Evolutionary conservation across 805 yeast genomes (phyloP), one percentile per base, ranked within the genome.

Genomic region (Limtongia smithiae): DNA sequence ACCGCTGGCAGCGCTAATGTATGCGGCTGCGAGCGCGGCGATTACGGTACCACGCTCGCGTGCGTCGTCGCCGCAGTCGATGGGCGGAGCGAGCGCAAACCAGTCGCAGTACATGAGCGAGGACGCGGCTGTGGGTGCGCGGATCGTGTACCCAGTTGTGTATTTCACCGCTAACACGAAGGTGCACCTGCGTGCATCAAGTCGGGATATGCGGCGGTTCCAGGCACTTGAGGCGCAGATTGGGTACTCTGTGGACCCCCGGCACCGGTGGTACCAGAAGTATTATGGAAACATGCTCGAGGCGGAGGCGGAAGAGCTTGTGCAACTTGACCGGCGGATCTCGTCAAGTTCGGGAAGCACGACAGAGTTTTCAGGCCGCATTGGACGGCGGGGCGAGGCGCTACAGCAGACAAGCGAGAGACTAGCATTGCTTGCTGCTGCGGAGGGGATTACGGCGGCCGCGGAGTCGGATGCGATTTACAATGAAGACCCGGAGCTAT

Each of bases 161-260:
- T 18, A 21, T n/a, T 39, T 27, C 25, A 20, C 37, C 7, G 20
- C 34, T 18, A 34, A 46, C 22, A 48, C 48, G 11, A 45, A 46
- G 21, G 37, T 20, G 15, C 46, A 27, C 2, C 25, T 50, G 32
- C 41, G 33, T 22, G 55, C 57, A 6, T 50, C 55, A 14, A 36
- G 50, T 15, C 27, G 57, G 32, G 57, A 53, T 21, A 53, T 53
- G 57, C 51, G 55, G 7, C 51, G 57, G 5, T 53, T 53, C 24
- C 57, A 53, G 38, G 18, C 46, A 6, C 41, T 53, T 14, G 47
- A 53, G 27, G 56, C 50, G 18, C 57, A 53, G 36, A 51, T 53
- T 8, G 57, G 57, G 6, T 33, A 47, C 24, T 51, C 57, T 9
- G 37, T 53, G 20, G 57, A 53, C 38, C 57, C 57, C 20, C 48